These are phyloP conservation scores for Salix purpurea DNA, from an alignment of 345 rosid genomes.

Conservation along the genomic window DNA sequence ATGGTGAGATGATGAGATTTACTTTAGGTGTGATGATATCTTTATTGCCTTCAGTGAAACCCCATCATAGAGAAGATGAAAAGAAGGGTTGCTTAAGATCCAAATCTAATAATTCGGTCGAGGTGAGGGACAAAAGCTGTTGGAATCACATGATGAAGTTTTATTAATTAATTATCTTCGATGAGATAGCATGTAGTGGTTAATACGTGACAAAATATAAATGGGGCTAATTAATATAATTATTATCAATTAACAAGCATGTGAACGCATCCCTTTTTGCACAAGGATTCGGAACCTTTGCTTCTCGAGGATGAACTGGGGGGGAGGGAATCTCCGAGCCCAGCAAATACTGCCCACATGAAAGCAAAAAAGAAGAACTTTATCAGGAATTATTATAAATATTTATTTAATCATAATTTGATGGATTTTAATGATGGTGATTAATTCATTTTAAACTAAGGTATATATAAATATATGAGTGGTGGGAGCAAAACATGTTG, in stretches of 20 bases:
- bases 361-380: too few species aligned
- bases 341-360: background rate
- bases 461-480: background rate
- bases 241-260: background rate
- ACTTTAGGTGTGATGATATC: background rate
- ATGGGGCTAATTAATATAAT: background rate
- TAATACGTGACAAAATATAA: background rate
- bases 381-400: background rate
- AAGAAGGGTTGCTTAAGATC: background rate
- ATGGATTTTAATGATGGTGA: background rate
- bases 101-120: background rate
- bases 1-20: background rate
- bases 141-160: background rate
- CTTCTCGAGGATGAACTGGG: background rate
- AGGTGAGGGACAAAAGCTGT: background rate
- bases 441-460: background rate
- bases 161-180: background rate
- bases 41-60: background rate
- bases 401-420: background rate
- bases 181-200: background rate
- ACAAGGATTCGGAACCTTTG: background rate
- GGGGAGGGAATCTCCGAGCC: background rate
- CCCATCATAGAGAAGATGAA: background rate
- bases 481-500: background rate
- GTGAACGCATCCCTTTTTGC: background rate